A percentile compares a stretch with the other conserved stretches of the same genome.
These are phyloP conservation scores for Tuber borchii DNA, from an alignment of 495 filamentous ascomycete species.

Conservation along the genomic window DNA sequence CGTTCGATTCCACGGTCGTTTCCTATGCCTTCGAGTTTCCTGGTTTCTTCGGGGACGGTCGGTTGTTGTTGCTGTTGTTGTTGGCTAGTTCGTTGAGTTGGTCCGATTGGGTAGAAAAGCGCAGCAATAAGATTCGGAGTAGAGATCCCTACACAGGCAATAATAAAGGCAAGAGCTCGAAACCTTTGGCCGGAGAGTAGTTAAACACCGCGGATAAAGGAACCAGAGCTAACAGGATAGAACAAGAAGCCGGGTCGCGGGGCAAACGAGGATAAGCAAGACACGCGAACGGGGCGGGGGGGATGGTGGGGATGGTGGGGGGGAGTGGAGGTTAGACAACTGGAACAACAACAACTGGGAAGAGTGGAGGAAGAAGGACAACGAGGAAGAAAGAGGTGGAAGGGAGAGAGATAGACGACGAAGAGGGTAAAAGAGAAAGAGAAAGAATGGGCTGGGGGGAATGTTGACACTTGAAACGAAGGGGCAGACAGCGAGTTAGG, in stretches of 20 bases:
- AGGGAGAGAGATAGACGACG: constrained; percentile 11
- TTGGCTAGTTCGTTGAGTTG: constrained; percentile 17
- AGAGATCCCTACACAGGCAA: constrained; percentile 6
- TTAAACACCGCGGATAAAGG: constrained; percentile 29
- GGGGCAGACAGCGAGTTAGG: constrained; percentile 12
- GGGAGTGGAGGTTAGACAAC: neutral
- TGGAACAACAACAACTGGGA: constrained; percentile 29
- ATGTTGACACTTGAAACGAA: constrained; percentile 14
- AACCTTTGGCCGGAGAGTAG: constrained; percentile 31
- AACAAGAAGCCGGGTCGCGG: neutral
- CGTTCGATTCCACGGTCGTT: neutral
- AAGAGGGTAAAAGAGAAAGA: constrained; percentile 21
- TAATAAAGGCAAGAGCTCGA: constrained; percentile 25
- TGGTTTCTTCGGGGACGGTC: constrained; percentile 16
- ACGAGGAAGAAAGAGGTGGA: constrained; percentile 11
- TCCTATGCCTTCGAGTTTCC: neutral
- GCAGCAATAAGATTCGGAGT: constrained; percentile 8
- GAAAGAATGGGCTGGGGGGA: constrained; percentile 17
- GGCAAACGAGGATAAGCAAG: neutral
- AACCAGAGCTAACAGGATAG: neutral
- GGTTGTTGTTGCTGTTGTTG: constrained; percentile 15
- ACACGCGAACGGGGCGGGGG: neutral
- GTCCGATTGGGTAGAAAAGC: constrained; percentile 18
- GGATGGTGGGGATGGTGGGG: too few relatives aligned
- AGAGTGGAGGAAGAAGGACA: constrained; percentile 21